phyloP scores from a whole-genome alignment of 345 rosid species.

The Arabis alpina region DNA sequence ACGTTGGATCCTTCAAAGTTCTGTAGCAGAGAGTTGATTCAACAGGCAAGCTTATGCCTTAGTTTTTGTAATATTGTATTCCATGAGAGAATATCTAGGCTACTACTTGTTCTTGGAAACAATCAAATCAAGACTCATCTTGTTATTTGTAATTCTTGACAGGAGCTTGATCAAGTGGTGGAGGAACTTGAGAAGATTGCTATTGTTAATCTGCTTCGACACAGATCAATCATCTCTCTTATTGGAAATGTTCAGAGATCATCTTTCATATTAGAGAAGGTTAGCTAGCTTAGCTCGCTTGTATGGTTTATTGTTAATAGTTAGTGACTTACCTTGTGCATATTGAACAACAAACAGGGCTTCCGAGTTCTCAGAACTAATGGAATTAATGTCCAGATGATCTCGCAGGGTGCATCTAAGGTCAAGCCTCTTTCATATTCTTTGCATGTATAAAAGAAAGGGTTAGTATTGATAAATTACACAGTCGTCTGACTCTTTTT shows the following conservation, averaged over 20 bases:
- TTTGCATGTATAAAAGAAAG: no score
- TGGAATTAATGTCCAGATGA: conserved; percentile 89
- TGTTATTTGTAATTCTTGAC: conserved; percentile 15
- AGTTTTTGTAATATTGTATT: neutral
- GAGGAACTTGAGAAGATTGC: conserved; percentile 93
- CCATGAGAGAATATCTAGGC: neutral
- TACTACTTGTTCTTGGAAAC: conserved; percentile 14
- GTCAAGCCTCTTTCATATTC: conserved; percentile 40
- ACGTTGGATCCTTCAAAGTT: conserved; percentile 93
- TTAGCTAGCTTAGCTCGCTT: conserved; percentile 28
- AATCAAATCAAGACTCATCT: conserved; percentile 3
- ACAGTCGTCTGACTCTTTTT: conserved; percentile 3
- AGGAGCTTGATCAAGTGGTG: conserved; percentile 87
- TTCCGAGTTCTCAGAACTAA: conserved; percentile 73
- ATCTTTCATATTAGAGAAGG: conserved; percentile 87
- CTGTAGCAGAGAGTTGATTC: conserved; percentile 89
- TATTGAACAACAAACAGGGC: conserved; percentile 50
- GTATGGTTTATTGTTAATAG: neutral
- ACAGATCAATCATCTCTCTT: conserved; percentile 81
- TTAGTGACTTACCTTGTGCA: neutral
- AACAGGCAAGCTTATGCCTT: conserved; percentile 61
- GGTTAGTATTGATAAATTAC: no score
- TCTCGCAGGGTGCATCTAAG: conserved; percentile 95
- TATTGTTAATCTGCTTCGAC: conserved; percentile 68
- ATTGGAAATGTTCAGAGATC: conserved; percentile 86